Evolutionary conservation across 108 stramenopile genomes (phyloP).

Genomic region (Skeletonema costatum): DNA sequence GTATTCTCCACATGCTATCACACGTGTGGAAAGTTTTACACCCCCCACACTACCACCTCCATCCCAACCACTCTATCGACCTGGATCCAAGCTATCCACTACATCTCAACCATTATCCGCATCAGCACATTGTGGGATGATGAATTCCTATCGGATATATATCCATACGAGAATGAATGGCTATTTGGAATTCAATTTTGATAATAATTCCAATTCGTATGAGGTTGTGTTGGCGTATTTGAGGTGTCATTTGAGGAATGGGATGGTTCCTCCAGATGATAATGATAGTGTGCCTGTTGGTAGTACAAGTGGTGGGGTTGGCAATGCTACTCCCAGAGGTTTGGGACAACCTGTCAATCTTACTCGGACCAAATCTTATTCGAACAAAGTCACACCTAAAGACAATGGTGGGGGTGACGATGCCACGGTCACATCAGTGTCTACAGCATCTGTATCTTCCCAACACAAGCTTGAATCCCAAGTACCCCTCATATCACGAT

Average conservation of each 20-base stretch:
- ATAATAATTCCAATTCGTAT: constrained; percentile 29
- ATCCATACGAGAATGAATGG: background rate
- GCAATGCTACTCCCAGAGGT: background rate
- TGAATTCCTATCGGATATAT: background rate
- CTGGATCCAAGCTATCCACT: background rate
- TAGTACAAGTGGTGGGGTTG: background rate
- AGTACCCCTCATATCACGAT: background rate
- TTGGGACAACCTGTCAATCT: background rate
- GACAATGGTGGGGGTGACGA: background rate
- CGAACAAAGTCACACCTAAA: background rate
- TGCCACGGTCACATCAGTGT: background rate
- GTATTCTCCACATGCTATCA: background rate
- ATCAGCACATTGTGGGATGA: background rate
- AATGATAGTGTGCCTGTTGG: background rate
- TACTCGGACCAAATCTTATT: background rate
- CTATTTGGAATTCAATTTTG: constrained; percentile 19
- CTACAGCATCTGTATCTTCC: background rate
- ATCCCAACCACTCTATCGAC: background rate
- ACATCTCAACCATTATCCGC: background rate
- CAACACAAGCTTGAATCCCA: background rate
- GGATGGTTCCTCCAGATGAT: background rate
- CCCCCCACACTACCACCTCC: background rate
- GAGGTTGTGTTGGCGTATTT: constrained; percentile 21
- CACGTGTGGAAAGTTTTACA: background rate
- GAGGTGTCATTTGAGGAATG: constrained; percentile 11